phyloP scores from a whole-genome alignment of 2,329 filamentous ascomycete species.

The Apiospora marii region DNA sequence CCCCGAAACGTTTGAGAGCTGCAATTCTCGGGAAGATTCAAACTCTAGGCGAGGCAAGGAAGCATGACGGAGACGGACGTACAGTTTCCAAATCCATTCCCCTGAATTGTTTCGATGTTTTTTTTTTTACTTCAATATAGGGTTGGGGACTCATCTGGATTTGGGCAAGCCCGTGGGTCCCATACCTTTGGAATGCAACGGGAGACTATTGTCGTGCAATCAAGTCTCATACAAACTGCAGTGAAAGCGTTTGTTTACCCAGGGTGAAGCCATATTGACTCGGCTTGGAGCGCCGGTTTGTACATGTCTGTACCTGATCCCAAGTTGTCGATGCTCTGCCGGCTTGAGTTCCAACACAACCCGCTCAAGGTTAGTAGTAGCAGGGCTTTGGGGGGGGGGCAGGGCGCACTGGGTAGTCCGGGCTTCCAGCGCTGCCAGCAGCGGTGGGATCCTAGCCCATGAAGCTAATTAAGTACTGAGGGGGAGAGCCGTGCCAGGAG shows the following conservation, averaged over 20 bases:
- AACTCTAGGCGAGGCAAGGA: slow-evolving; percentile 1
- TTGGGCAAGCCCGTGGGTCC: slow-evolving; percentile 9
- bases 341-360: background rate
- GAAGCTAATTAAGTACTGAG: slow-evolving; percentile 11
- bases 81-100: slow-evolving; percentile 9
- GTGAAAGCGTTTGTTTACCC: slow-evolving; percentile 7
- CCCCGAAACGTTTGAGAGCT: slow-evolving; percentile 7
- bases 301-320: background rate
- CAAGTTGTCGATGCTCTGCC: background rate
- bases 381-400: background rate
- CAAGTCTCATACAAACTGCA: background rate
- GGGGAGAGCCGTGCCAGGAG: background rate
- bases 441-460: slow-evolving; percentile 3
- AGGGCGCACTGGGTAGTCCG: background rate
- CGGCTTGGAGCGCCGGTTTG: background rate
- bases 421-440: background rate
- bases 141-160: slow-evolving; percentile 12
- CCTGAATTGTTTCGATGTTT: slow-evolving; percentile 21
- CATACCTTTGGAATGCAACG: background rate
- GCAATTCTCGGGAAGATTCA: background rate
- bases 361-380: background rate
- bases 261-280: slow-evolving; percentile 8
- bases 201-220: background rate
- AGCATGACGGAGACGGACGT: slow-evolving; percentile 8
- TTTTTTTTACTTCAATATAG: slow-evolving; percentile 7